phyloP scores from a whole-genome alignment of 257 asterid genomes.

The Avicennia marina region DNA sequence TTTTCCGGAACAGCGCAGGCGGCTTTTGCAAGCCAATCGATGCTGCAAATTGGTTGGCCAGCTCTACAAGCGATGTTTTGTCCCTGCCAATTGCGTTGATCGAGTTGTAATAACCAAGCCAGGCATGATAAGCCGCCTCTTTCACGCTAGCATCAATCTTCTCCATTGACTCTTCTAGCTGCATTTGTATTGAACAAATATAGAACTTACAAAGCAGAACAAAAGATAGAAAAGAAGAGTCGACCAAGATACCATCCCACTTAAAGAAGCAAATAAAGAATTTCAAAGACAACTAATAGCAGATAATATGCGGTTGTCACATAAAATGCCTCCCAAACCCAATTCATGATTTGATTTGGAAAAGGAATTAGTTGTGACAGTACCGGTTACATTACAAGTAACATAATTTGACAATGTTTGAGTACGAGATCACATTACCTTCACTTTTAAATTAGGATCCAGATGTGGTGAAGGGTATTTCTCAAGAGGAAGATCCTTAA shows the following conservation, averaged over 20 bases:
- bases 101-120: conserved; percentile 94
- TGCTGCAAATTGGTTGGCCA: conserved; percentile 69
- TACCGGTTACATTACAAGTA: background rate
- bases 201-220: no score
- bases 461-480: conserved; percentile 38
- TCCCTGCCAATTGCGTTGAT: conserved; percentile 63
- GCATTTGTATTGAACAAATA: conserved; percentile 14
- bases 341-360: background rate
- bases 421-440: conserved; percentile 43
- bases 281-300: background rate
- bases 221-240: no score
- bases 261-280: no score
- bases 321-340: background rate
- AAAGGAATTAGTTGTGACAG: no score
- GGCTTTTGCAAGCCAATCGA: conserved; percentile 80
- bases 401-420: background rate
- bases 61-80: conserved; percentile 73
- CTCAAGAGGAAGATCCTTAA: conserved; percentile 73
- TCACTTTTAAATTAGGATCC: conserved; percentile 38
- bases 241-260: no score
- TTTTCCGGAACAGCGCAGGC: conserved; percentile 64
- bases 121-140: conserved; percentile 84
- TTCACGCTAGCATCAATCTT: conserved; percentile 62
- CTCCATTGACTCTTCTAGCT: conserved; percentile 57
- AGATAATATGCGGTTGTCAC: background rate